Percentiles rank a stretch among this genome's conserved stretches.
Conservation (phyloP, 352 stramenopile genomes). For the Pythium utonaiense region DNA sequence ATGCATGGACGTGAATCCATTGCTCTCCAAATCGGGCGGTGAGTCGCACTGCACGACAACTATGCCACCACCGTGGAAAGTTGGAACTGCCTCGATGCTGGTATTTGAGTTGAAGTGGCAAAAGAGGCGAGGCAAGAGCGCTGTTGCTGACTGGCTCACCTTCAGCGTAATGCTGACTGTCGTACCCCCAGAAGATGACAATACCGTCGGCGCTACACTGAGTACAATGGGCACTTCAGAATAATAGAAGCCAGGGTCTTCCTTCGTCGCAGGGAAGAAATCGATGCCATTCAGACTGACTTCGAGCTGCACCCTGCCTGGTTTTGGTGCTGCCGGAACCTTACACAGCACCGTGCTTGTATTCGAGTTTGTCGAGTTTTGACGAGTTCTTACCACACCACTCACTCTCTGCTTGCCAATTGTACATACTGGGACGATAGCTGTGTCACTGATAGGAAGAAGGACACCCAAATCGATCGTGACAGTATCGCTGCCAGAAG, state of each 20-base stretch:
- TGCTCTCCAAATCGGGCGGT: neutral
- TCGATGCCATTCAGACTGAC: slow-evolving; percentile 18
- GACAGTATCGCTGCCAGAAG: slow-evolving; percentile 10
- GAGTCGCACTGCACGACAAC: neutral
- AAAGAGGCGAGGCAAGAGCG: neutral
- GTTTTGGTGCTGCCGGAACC: neutral
- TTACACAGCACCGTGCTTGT: neutral
- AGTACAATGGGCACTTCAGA: neutral
- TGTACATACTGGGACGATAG: neutral
- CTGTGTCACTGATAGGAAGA: neutral
- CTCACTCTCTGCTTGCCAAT: neutral
- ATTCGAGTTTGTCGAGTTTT: neutral
- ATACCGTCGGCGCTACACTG: slow-evolving; percentile 3
- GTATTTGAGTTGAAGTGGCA: slow-evolving; percentile 5
- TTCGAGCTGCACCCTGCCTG: neutral
- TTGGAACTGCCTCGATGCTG: neutral
- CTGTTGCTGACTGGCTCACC: neutral
- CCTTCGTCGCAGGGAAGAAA: slow-evolving; percentile 2
- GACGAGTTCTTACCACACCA: neutral
- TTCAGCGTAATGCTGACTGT: slow-evolving; percentile 5
- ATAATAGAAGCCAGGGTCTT: neutral
- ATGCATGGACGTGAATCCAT: neutral
- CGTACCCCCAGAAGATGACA: slow-evolving; percentile 10
- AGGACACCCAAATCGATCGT: neutral
- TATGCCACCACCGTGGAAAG: neutral